Conservation (phyloP, 2,329 filamentous ascomycete genomes). For the Aureobasidium sp. region DNA sequence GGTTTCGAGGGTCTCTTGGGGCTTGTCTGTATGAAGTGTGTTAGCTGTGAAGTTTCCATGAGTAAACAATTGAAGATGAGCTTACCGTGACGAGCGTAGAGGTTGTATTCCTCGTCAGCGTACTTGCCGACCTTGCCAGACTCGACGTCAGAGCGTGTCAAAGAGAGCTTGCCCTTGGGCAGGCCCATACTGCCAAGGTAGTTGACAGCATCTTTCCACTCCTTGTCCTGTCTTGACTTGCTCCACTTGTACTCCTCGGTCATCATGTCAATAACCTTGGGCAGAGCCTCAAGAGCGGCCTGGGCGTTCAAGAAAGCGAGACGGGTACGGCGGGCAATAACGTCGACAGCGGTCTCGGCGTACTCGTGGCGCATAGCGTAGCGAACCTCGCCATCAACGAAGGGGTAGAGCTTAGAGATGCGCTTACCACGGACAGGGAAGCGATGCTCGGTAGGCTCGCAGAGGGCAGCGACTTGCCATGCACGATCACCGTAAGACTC, state of each 20-base stretch:
- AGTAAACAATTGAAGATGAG: slow-evolving; percentile 2
- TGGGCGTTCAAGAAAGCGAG: slow-evolving; percentile 88
- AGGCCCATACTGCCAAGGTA: slow-evolving; percentile 57
- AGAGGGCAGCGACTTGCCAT: slow-evolving; percentile 81
- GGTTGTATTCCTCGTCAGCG: slow-evolving; percentile 39
- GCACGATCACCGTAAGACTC: slow-evolving; percentile 86
- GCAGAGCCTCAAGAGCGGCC: slow-evolving; percentile 77
- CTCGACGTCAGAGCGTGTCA: slow-evolving; percentile 52
- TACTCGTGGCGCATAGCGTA: slow-evolving; percentile 87
- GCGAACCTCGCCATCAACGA: slow-evolving; percentile 83
- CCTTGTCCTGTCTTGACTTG: slow-evolving; percentile 58
- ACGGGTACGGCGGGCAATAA: slow-evolving; percentile 74
- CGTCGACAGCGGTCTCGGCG: slow-evolving; percentile 82
- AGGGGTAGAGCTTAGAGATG: slow-evolving; percentile 74
- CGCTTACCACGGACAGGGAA: slow-evolving; percentile 79
- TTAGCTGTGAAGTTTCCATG: not conserved
- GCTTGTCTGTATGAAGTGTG: slow-evolving; percentile 35
- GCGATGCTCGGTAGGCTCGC: slow-evolving; percentile 63
- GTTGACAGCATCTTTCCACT: slow-evolving; percentile 65
- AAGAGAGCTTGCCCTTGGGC: slow-evolving; percentile 44
- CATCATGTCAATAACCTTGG: slow-evolving; percentile 84
- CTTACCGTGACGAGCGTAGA: slow-evolving; percentile 44
- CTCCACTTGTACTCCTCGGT: slow-evolving; percentile 74
- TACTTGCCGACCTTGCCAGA: slow-evolving; percentile 43
- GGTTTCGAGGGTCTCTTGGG: slow-evolving; percentile 43